These are phyloP conservation scores for Raddia distichophylla DNA, from an alignment of 176 grass and related monocot genomes.

Conservation along the genomic window DNA sequence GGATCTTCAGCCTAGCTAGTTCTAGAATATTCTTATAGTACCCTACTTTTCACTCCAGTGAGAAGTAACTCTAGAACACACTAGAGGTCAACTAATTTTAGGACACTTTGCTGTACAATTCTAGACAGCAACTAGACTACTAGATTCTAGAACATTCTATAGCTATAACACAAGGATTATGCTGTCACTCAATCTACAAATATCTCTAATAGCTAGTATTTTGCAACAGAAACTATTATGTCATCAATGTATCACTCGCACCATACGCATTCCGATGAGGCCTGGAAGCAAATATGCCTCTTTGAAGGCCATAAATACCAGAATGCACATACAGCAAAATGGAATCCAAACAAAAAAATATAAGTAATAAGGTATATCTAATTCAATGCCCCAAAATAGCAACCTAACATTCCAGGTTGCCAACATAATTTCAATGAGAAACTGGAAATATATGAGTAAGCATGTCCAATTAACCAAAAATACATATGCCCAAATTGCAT, in stretches of 20 bases:
- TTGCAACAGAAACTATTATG: not conserved
- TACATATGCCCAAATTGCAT: not conserved
- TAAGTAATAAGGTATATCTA: not conserved
- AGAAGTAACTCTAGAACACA: too few relatives aligned
- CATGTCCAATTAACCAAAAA: slow-evolving; percentile 10
- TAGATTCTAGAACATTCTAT: too few relatives aligned
- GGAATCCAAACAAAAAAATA: slow-evolving; percentile 12
- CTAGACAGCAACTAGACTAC: too few relatives aligned
- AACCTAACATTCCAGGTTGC: not conserved
- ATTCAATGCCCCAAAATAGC: not conserved
- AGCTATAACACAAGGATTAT: too few relatives aligned
- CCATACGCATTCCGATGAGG: slow-evolving; percentile 7
- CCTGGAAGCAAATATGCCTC: not conserved
- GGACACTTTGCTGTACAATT: too few relatives aligned
- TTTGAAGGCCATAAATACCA: not conserved
- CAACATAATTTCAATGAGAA: not conserved
- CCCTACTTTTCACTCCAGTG: too few relatives aligned
- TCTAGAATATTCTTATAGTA: too few relatives aligned
- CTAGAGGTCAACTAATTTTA: too few relatives aligned
- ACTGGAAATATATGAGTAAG: not conserved
- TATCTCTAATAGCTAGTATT: not conserved
- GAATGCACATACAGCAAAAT: slow-evolving; percentile 10
- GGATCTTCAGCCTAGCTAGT: too few relatives aligned
- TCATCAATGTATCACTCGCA: not conserved
- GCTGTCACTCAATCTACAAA: not conserved